Percentiles rank a stretch among this genome's conserved stretches.
Evolutionary conservation across 2,329 filamentous ascomycete genomes (phyloP).

Genomic region (Thermothelomyces thermophilus): DNA sequence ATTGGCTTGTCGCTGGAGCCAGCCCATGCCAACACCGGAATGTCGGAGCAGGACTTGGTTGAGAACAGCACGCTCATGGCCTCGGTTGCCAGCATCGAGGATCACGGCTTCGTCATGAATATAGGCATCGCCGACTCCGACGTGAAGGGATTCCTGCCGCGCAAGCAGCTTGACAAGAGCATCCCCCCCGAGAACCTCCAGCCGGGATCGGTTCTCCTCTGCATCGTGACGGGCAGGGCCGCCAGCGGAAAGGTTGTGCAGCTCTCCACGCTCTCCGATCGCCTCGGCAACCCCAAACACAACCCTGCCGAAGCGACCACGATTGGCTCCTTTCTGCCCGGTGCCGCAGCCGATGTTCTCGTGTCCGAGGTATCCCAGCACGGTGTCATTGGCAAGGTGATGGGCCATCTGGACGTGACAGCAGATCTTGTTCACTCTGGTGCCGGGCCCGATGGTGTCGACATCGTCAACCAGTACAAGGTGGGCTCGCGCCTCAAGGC

Average conservation of each 20-base stretch:
- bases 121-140: slow-evolving; percentile 64
- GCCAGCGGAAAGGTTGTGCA: slow-evolving; percentile 80
- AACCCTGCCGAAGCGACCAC: slow-evolving; percentile 71
- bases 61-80: slow-evolving; percentile 77
- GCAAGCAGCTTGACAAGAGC: slow-evolving; percentile 67
- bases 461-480: slow-evolving; percentile 73
- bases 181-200: slow-evolving; percentile 63
- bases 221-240: slow-evolving; percentile 67
- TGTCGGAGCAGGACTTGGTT: slow-evolving; percentile 67
- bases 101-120: slow-evolving; percentile 92
- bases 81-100: slow-evolving; percentile 84
- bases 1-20: slow-evolving; percentile 87
- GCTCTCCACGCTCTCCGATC: slow-evolving; percentile 66
- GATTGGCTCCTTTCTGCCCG: slow-evolving; percentile 84
- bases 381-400: slow-evolving; percentile 82
- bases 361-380: slow-evolving; percentile 66
- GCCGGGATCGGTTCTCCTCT: slow-evolving; percentile 79
- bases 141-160: slow-evolving; percentile 76
- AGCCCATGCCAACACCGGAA: slow-evolving; percentile 66
- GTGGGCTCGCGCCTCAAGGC: slow-evolving; percentile 78
- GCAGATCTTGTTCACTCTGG: slow-evolving; percentile 89
- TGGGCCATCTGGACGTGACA: slow-evolving; percentile 85
- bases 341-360: slow-evolving; percentile 80
- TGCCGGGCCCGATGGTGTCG: slow-evolving; percentile 58
- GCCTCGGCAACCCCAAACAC: slow-evolving; percentile 59